These are phyloP conservation scores for Lyophyllum semitale DNA, from an alignment of 768 basidiomycete species.

Conservation along the genomic window DNA sequence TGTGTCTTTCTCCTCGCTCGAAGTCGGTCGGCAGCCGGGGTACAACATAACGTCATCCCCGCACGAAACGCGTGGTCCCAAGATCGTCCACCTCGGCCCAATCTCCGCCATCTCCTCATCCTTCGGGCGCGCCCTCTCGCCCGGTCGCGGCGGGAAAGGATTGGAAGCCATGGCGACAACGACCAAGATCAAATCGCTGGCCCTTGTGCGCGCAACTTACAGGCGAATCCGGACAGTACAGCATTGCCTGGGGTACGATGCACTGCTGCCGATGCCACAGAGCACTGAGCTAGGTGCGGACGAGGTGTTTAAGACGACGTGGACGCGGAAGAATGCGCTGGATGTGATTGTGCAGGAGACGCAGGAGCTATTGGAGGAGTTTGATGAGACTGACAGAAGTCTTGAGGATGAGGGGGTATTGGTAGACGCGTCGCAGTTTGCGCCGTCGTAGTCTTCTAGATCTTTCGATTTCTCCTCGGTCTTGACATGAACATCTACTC, in stretches of 20 bases:
- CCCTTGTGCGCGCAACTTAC: conserved; percentile 60
- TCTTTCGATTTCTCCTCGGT: conserved; percentile 3
- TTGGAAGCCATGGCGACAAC: conserved; percentile 32
- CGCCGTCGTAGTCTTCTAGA: not conserved
- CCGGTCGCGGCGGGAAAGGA: conserved; percentile 22
- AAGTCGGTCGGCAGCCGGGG: conserved; percentile 40
- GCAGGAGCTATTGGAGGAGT: conserved; percentile 60
- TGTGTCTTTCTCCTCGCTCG: conserved; percentile 16
- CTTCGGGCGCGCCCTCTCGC: conserved; percentile 33
- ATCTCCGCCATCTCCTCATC: conserved; percentile 38
- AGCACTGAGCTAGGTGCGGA: conserved; percentile 30
- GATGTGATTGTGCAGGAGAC: conserved; percentile 56
- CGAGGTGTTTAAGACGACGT: conserved; percentile 40
- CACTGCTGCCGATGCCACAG: conserved; percentile 50
- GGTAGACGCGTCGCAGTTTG: conserved; percentile 21
- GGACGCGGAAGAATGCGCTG: conserved; percentile 57
- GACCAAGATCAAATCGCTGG: conserved; percentile 48
- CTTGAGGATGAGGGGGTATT: conserved; percentile 30
- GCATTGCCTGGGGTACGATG: conserved; percentile 61
- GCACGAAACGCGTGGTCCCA: conserved; percentile 39
- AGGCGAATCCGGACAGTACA: conserved; percentile 64
- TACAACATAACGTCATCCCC: conserved; percentile 38
- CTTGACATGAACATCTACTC: not conserved
- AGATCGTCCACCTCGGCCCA: conserved; percentile 65
- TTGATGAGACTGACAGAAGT: conserved; percentile 38